phyloP scores from a whole-genome alignment of 2,329 filamentous ascomycete genomes.

The Teratosphaeria destructans region DNA sequence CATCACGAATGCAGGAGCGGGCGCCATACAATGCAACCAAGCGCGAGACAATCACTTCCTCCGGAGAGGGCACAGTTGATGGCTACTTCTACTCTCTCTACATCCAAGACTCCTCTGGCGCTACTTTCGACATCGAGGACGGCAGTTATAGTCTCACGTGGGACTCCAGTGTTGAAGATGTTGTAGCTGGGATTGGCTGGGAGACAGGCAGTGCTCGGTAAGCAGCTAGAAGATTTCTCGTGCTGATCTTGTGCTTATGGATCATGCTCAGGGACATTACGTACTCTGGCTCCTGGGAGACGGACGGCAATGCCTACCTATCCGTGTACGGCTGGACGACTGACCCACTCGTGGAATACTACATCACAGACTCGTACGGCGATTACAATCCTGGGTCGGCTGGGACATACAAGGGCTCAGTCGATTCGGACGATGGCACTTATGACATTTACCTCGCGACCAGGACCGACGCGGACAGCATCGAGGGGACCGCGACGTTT shows the following conservation, averaged over 20 bases:
- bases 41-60: not conserved
- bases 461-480: constrained; percentile 31
- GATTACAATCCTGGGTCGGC: constrained; percentile 36
- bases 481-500: constrained; percentile 46
- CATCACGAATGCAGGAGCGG: not conserved
- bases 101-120: constrained; percentile 5
- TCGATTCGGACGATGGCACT: not conserved
- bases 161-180: constrained; percentile 4
- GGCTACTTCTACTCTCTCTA: constrained; percentile 9
- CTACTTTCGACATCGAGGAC: constrained; percentile 3
- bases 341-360: constrained; percentile 46
- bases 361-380: constrained; percentile 46
- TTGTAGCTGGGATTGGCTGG: constrained; percentile 4
- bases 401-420: constrained; percentile 38
- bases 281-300: constrained; percentile 9
- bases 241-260: not conserved
- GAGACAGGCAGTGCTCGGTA: not conserved
- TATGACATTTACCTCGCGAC: not conserved
- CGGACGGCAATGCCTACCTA: constrained; percentile 36
- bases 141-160: constrained; percentile 6
- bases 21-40: not conserved
- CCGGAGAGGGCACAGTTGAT: constrained; percentile 1
- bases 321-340: constrained; percentile 48
- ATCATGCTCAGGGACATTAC: constrained; percentile 4
- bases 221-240: not conserved